A percentile compares a stretch with the other conserved stretches of the same genome.
These are phyloP conservation scores for Staphylotrichum longicolle DNA, from an alignment of 495 filamentous ascomycete genomes.

Conservation along the genomic window DNA sequence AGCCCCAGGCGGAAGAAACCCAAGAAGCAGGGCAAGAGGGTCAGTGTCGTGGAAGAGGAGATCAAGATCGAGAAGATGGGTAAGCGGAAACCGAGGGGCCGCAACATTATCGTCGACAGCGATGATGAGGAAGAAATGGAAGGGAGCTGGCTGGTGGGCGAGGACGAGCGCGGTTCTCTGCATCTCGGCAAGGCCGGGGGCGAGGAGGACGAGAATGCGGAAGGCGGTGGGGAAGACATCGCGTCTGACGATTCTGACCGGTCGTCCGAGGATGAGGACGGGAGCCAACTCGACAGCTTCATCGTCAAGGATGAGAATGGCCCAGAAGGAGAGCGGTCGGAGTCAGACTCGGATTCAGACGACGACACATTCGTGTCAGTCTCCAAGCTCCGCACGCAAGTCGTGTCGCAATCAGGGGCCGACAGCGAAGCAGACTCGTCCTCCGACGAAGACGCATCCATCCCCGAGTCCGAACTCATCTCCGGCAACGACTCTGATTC, in stretches of 20 bases:
- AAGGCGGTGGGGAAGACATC: constrained; percentile 79
- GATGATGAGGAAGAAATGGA: constrained; percentile 62
- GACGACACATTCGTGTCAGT: constrained; percentile 43
- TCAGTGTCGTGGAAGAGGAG: constrained; percentile 45
- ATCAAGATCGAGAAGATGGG: constrained; percentile 41
- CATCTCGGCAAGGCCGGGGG: constrained; percentile 76
- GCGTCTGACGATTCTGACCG: constrained; percentile 58
- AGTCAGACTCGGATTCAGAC: constrained; percentile 45
- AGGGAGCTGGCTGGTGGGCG: constrained; percentile 72
- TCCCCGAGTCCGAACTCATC: constrained; percentile 40
- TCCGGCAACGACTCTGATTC: constrained; percentile 48
- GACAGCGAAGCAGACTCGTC: constrained; percentile 28
- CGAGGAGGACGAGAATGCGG: constrained; percentile 78
- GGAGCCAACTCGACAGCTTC: constrained; percentile 48
- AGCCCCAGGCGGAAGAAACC: constrained; percentile 38
- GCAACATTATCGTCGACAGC: constrained; percentile 55
- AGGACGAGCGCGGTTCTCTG: constrained; percentile 53
- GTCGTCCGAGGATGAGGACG: constrained; percentile 40
- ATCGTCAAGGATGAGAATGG: constrained; percentile 43
- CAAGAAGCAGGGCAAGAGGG: constrained; percentile 48
- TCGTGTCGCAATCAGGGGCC: constrained; percentile 21
- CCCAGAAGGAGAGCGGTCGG: constrained; percentile 29
- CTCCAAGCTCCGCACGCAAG: constrained; percentile 39
- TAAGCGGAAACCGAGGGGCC: constrained; percentile 47
- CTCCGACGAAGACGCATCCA: constrained; percentile 22